Percentiles rank a stretch among this genome's conserved stretches.
Conservation (phyloP, 2,329 filamentous ascomycete genomes). For the Grosmannia serpens region DNA sequence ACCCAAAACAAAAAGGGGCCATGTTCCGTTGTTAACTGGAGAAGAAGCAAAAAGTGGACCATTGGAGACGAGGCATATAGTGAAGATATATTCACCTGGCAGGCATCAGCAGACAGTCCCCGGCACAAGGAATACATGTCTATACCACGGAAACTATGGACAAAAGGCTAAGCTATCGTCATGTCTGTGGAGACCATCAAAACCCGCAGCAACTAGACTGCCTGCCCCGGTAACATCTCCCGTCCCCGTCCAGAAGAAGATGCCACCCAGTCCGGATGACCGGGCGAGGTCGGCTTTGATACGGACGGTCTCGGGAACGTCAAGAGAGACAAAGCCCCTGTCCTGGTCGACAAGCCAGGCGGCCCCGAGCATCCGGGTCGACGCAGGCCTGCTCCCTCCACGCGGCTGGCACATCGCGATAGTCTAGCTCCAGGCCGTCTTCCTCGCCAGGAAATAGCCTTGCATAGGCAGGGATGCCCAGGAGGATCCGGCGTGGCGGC, state of each 20-base stretch:
- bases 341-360: constrained; percentile 38
- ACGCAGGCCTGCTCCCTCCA: constrained; percentile 14
- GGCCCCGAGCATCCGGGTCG: constrained; percentile 25
- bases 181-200: constrained; percentile 30
- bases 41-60: not conserved
- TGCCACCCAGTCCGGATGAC: constrained; percentile 41
- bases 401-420: constrained; percentile 41
- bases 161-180: not conserved
- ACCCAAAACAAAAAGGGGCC: too few species aligned
- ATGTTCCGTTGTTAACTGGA: not conserved
- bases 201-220: constrained; percentile 51
- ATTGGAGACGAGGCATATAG: not conserved
- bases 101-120: too few species aligned
- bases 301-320: constrained; percentile 47
- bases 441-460: constrained; percentile 40
- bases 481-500: constrained; percentile 43
- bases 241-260: constrained; percentile 60
- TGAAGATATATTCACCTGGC: too few species aligned
- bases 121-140: too few species aligned
- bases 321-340: constrained; percentile 51
- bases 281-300: constrained; percentile 51
- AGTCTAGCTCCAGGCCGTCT: constrained; percentile 45
- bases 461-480: constrained; percentile 54
- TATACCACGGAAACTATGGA: too few species aligned
- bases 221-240: constrained; percentile 41